Conservation (phyloP, 768 basidiomycete species). For the Suillus ampliporus region DNA sequence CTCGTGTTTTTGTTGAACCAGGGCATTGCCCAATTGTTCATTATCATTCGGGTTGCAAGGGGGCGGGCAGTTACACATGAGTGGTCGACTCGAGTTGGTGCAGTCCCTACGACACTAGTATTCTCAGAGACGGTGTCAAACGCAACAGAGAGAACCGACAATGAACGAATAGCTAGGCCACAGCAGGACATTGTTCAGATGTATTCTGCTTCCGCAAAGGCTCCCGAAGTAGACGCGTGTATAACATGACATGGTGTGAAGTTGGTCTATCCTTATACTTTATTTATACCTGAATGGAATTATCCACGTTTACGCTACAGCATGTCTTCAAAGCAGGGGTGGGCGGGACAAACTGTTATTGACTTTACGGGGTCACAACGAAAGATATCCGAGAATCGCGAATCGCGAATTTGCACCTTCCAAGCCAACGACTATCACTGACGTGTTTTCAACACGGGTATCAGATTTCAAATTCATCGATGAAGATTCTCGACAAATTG, state of each 20-base stretch:
- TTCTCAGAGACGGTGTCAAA: not conserved
- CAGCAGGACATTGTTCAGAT: not conserved
- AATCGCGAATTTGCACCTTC: too few species aligned
- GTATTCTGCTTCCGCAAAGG: not conserved
- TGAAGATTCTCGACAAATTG: too few species aligned
- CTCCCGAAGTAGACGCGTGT: not conserved
- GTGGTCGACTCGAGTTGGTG: not conserved
- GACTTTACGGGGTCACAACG: not conserved
- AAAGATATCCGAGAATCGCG: too few species aligned
- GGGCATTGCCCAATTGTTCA: constrained; percentile 40
- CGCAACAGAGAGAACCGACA: not conserved
- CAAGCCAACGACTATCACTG: not conserved
- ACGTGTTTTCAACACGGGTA: constrained; percentile 13
- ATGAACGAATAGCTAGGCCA: not conserved
- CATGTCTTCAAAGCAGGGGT: not conserved
- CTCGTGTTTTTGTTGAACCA: constrained; percentile 15
- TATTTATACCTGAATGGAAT: not conserved
- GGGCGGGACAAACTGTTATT: not conserved
- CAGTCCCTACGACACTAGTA: not conserved
- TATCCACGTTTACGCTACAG: not conserved
- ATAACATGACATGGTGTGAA: not conserved
- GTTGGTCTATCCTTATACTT: not conserved
- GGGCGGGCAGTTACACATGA: constrained; percentile 29
- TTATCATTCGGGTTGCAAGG: constrained; percentile 41
- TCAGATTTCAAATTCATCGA: not conserved